phyloP scores from a whole-genome alignment of 148 eudicot genomes.

The Camellia sinensis region DNA sequence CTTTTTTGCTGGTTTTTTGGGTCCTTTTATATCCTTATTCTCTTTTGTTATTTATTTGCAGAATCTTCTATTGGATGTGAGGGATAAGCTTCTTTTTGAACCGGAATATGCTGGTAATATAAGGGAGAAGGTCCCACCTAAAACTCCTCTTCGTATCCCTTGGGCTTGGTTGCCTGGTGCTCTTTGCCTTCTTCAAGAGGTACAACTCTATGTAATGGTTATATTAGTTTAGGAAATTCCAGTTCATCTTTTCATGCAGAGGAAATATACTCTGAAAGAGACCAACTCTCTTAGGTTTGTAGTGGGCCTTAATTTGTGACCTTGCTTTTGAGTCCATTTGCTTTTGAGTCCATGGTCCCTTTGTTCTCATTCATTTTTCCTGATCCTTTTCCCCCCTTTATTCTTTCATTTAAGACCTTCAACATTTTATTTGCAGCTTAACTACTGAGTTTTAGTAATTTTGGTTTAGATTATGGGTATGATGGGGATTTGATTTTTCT shows the following conservation, averaged over 20 bases:
- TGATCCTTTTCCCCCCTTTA: background rate
- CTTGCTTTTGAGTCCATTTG: conserved; percentile 3
- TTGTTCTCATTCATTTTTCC: background rate
- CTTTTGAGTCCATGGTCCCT: background rate
- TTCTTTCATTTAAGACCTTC: background rate
- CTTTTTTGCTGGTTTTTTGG: background rate
- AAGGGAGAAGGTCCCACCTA: conserved; percentile 81
- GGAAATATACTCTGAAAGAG: conserved; percentile 2
- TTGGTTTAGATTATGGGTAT: background rate
- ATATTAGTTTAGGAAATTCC: background rate
- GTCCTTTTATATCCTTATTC: background rate
- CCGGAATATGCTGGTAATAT: conserved; percentile 95
- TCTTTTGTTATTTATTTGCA: conserved; percentile 31
- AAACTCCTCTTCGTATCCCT: conserved; percentile 72
- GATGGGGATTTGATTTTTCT: conserved; percentile 5
- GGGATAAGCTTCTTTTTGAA: conserved; percentile 98
- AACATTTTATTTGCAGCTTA: background rate
- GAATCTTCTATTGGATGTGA: conserved; percentile 88
- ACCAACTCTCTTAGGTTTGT: background rate
- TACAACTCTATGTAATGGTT: conserved; percentile 16
- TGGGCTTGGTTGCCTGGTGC: conserved; percentile 98
- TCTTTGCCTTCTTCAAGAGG: conserved; percentile 99
- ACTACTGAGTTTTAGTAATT: background rate
- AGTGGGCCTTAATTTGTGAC: background rate
- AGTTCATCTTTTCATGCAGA: background rate